Evolutionary conservation across 768 basidiomycete genomes (phyloP).

Genomic region (Bullera alba): DNA sequence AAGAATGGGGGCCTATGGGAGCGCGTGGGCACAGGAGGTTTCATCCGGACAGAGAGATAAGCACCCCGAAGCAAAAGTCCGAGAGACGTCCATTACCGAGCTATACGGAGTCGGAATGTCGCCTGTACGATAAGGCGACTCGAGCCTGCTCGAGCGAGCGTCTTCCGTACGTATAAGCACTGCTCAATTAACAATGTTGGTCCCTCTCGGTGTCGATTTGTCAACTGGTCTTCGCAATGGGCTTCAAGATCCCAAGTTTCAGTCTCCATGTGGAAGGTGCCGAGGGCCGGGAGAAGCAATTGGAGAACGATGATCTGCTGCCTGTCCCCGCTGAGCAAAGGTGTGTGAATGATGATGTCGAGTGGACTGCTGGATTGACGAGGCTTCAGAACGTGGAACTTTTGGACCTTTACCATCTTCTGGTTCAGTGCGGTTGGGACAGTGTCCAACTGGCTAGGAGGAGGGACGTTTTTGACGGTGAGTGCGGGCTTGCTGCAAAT

Average conservation of each 20-base stretch:
- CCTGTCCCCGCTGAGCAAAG: constrained; percentile 13
- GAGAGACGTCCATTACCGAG: too few species aligned
- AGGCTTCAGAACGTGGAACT: constrained; percentile 19
- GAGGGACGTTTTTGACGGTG: constrained; percentile 20
- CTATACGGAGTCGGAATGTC: too few species aligned
- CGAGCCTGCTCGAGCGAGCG: too few species aligned
- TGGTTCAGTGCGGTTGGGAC: constrained; percentile 30
- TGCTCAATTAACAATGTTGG: too few species aligned
- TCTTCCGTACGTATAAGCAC: too few species aligned
- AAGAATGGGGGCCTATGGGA: too few species aligned
- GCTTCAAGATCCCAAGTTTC: constrained; percentile 13
- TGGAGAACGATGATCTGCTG: constrained; percentile 28
- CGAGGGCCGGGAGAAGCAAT: constrained; percentile 9
- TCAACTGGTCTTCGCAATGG: constrained; percentile 3
- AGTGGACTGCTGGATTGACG: background rate
- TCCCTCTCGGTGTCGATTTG: too few species aligned
- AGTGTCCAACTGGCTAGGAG: constrained; percentile 28
- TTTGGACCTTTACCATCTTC: constrained; percentile 24
- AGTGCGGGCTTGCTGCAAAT: too few species aligned
- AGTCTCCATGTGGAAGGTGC: constrained; percentile 18
- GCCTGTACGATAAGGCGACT: too few species aligned
- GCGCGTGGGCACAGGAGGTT: too few species aligned
- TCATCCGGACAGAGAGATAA: too few species aligned
- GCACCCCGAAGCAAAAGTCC: too few species aligned
- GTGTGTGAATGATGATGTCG: constrained; percentile 5